Percentiles rank a stretch among this genome's conserved stretches.
Evolutionary conservation across 2,329 filamentous ascomycete genomes (phyloP).

Genomic region (Fusarium cicatricum): DNA sequence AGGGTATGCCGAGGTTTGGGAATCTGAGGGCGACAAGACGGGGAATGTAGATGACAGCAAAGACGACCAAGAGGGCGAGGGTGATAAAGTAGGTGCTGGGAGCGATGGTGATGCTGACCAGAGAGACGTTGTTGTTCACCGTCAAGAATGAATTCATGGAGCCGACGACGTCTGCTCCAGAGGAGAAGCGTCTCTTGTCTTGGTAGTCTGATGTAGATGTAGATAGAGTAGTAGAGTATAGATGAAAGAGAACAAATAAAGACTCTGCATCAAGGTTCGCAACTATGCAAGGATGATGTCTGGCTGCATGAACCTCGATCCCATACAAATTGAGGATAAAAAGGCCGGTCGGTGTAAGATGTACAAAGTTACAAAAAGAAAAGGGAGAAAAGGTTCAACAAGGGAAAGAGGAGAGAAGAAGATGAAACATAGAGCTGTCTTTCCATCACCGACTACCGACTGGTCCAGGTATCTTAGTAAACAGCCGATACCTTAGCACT

Average conservation of each 20-base stretch:
- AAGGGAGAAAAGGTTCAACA: conserved; percentile 10
- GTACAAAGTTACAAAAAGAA: conserved; percentile 14
- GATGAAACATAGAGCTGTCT: conserved; percentile 28
- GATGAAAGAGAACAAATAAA: conserved; percentile 18
- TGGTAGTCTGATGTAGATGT: neutral
- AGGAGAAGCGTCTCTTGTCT: neutral
- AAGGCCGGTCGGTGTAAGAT: too few species aligned
- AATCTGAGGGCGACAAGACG: conserved; percentile 47
- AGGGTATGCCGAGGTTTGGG: conserved; percentile 48
- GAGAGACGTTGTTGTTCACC: conserved; percentile 68
- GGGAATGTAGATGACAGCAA: conserved; percentile 59
- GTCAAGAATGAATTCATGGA: conserved; percentile 67
- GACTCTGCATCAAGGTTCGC: conserved; percentile 15
- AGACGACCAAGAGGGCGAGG: conserved; percentile 58
- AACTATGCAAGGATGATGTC: conserved; percentile 32
- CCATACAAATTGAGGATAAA: too few species aligned
- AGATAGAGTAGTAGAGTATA: neutral
- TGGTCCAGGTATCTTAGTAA: too few species aligned
- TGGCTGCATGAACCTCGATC: neutral
- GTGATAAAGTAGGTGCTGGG: conserved; percentile 65
- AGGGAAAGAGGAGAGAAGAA: conserved; percentile 13
- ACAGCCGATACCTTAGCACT: neutral
- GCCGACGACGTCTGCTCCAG: conserved; percentile 23
- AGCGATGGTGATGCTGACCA: conserved; percentile 66
- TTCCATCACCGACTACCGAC: too few species aligned